Conservation (phyloP, 371 early-diverging fungal genomes). For the Basidiobolus meristosporus region DNA sequence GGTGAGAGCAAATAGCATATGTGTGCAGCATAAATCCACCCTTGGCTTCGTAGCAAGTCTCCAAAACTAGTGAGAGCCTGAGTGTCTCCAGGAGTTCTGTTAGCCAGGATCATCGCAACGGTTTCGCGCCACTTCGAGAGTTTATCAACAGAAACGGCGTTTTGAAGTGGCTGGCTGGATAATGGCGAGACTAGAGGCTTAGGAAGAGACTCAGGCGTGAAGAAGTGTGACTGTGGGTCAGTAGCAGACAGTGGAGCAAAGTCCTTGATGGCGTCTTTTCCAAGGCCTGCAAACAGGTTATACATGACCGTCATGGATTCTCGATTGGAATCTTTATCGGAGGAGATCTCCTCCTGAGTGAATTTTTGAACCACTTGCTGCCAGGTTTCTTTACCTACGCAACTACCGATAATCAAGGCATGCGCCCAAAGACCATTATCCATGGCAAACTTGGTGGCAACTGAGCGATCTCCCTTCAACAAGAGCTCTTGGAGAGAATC, state of each 20-base stretch:
- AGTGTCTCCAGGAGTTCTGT: conserved; percentile 58
- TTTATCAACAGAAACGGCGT: no score
- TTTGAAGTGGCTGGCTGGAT: no score
- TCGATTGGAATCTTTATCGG: conserved; percentile 5
- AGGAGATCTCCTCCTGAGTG: conserved; percentile 13
- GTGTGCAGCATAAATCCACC: conserved; percentile 55
- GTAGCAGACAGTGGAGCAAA: background rate
- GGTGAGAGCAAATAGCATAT: conserved; percentile 38
- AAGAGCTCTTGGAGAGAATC: conserved; percentile 14
- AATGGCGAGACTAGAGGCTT: no score
- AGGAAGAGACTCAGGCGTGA: no score
- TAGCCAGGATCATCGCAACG: conserved; percentile 57
- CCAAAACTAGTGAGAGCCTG: conserved; percentile 56
- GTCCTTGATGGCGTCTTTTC: conserved; percentile 10
- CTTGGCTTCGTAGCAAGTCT: conserved; percentile 38
- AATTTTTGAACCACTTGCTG: conserved; percentile 55
- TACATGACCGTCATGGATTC: conserved; percentile 51
- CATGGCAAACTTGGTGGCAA: conserved; percentile 53
- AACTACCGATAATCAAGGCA: conserved; percentile 75
- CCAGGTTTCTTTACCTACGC: conserved; percentile 66
- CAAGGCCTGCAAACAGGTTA: conserved; percentile 49
- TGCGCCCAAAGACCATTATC: conserved; percentile 67
- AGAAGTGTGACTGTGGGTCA: background rate
- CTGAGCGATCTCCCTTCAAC: conserved; percentile 49
- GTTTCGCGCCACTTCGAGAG: conserved; percentile 47